Evolutionary conservation across 1,284 basidiomycete genomes (phyloP), one percentile per base, ranked within the genome.

Genomic region (Cryptococcus sp.): DNA sequence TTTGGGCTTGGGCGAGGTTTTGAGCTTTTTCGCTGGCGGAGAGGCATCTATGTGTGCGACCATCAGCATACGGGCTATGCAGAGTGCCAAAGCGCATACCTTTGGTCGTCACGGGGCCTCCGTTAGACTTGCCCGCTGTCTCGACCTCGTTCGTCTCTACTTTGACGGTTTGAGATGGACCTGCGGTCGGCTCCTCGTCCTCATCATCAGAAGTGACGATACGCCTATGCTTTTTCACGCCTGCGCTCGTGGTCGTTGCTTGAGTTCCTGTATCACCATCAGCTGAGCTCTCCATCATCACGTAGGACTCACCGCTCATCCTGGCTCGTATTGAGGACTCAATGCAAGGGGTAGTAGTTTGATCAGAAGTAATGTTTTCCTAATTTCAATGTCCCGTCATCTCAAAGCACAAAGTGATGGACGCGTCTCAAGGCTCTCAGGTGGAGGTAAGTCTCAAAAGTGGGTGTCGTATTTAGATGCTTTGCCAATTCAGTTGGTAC

Each of bases 191-290:
- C 47, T 49, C 60, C 35, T 79, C 80, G 25, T 77, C 80, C 58
- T 88, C 87, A 27, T 88, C 85, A 58, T 89, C 88, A 0, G 87
- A 88, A 45, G 85, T 81, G 5, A 87, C 69, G 40, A 88, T 79
- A 50, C 85, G 82, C 61, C 87, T 81, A 70, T 83, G 85, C 78
- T 88, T 58, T 47, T 51, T 50, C 20, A 56, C 52, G 16, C 50
- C 47, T 15, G 55, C 49, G 10, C 46, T 46, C 56, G 66, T 73
- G 27, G 68, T 46, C 7, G 68, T 66, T 15, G 60, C 57, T 22
- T 67, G 70, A 27, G 31, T 35, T 10, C 31, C 31, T 35, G 31
- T 35, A 13, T 5, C 7, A 13, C 13, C 2, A 13, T 35, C 31
- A 35, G 31, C 31, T 8, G 31, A 8, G 31, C 7, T 35, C 31